Evolutionary conservation across 2,329 filamentous ascomycete species (phyloP), one percentile per base, ranked within the genome.

Genomic region (Paraconiothyrium brasiliense): DNA sequence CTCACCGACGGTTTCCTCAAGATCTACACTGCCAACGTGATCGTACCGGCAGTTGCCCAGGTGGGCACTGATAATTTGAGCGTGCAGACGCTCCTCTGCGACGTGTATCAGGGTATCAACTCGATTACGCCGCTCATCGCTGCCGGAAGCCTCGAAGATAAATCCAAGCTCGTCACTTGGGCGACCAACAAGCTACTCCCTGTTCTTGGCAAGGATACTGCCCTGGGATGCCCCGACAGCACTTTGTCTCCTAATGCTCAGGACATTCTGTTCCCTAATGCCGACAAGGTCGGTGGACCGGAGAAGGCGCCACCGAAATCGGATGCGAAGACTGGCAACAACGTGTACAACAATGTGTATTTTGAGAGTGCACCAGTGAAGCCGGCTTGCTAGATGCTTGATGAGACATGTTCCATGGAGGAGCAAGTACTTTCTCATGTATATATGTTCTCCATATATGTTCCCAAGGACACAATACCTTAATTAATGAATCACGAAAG

Each of bases 331-430:
- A 71, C 71, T 30, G 75, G 77, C 6, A 71, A 78, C 61, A 78
- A 79, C 54, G 73, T 76, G 1, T 79, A 78, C 62, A 68, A 74
- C 65, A 75, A 77, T 65, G 67, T 71, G 4, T 79, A 79, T 63
- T 77, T 77, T 60, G 56, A 46, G 3, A 55, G 57, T 9, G 67
- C 71, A 8, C 77, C 41, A 9, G 32, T 13, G 24, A 49, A 49
- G 47, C 75, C 5, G 68, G 63, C 11, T 65, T 57, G 49, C 72
- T 73, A 4, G 48, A 24, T 24, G 7, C 6, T 47, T 27, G n/a
- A 13, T 37, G 35, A 14, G 35, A 5, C 20, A 20, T 37, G 35
- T 37, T 10, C 11, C 35, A 30, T 30, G 27, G 27, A 30, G 30
- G 30, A 10, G 30, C 35, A 13, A 5, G 5, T 51, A 20, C 49